These are phyloP conservation scores for Talaromyces verruculosus DNA, from an alignment of 2,329 filamentous ascomycete genomes.

Conservation along the genomic window DNA sequence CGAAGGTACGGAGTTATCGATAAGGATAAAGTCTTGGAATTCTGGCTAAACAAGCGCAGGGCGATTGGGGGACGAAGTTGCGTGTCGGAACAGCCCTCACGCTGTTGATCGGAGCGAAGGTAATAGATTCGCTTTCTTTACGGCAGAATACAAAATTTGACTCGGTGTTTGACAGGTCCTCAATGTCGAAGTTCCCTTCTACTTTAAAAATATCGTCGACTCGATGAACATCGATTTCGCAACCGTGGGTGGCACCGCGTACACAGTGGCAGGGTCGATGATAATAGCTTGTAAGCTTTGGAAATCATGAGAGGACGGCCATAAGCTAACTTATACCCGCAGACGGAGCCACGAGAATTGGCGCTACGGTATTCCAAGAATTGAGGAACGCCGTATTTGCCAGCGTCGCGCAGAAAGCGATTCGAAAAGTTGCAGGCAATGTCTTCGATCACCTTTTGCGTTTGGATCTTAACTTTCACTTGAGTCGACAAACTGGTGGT, in stretches of 20 bases:
- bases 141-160: background rate
- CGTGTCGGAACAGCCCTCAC: slow-evolving; percentile 82
- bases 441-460: slow-evolving; percentile 88
- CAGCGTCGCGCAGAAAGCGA: slow-evolving; percentile 94
- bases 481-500: slow-evolving; percentile 91
- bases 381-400: slow-evolving; percentile 94
- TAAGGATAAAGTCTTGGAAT: background rate
- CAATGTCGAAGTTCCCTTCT: slow-evolving; percentile 97
- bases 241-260: slow-evolving; percentile 82
- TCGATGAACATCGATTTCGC: slow-evolving; percentile 94
- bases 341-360: slow-evolving; percentile 83
- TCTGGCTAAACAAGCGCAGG: slow-evolving; percentile 38
- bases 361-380: slow-evolving; percentile 88
- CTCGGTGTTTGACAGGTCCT: slow-evolving; percentile 55
- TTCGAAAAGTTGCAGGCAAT: slow-evolving; percentile 83
- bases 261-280: slow-evolving; percentile 85
- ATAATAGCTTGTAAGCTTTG: slow-evolving; percentile 73
- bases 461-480: slow-evolving; percentile 89
- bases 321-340: slow-evolving; percentile 24
- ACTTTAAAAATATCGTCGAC: slow-evolving; percentile 98
- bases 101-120: slow-evolving; percentile 84
- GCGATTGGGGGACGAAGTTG: slow-evolving; percentile 76
- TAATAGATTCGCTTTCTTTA: slow-evolving; percentile 32
- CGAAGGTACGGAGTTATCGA: slow-evolving; percentile 56
- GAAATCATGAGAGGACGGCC: background rate